Evolutionary conservation across 1,284 basidiomycete species (phyloP).

Genomic region (Ceratobasidium sp.): DNA sequence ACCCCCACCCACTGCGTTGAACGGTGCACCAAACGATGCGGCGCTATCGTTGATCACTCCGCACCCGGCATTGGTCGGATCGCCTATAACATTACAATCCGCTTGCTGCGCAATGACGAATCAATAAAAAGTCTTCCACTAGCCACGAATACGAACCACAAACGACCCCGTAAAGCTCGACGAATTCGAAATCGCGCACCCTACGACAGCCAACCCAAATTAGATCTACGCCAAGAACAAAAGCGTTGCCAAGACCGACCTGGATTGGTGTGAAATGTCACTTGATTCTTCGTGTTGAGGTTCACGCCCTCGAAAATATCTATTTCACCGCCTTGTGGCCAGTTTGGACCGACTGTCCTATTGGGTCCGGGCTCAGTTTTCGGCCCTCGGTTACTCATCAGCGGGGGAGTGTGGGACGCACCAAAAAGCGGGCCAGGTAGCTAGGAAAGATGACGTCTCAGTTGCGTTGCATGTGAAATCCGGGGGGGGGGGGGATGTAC

Average conservation of each 20-base stretch:
- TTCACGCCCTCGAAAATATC: constrained; percentile 86
- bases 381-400: not conserved
- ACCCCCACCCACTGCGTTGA: constrained; percentile 81
- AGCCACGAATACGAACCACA: constrained; percentile 8
- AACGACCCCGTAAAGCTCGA: constrained; percentile 19
- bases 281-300: constrained; percentile 80
- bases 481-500: constrained; percentile 50
- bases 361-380: not conserved
- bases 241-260: constrained; percentile 57
- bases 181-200: constrained; percentile 25
- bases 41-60: constrained; percentile 68
- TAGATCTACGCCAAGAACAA: not conserved
- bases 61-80: constrained; percentile 73
- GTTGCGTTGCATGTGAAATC: not conserved
- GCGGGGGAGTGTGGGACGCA: not conserved
- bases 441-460: constrained; percentile 55
- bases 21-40: constrained; percentile 74
- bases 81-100: constrained; percentile 64
- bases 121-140: not conserved
- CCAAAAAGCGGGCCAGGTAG: constrained; percentile 73
- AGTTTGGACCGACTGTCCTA: constrained; percentile 63
- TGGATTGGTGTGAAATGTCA: constrained; percentile 77
- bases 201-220: not conserved
- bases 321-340: constrained; percentile 78
- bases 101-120: not conserved